Evolutionary conservation across 495 filamentous ascomycete genomes (phyloP).

Genomic region (Daldinia grandis): DNA sequence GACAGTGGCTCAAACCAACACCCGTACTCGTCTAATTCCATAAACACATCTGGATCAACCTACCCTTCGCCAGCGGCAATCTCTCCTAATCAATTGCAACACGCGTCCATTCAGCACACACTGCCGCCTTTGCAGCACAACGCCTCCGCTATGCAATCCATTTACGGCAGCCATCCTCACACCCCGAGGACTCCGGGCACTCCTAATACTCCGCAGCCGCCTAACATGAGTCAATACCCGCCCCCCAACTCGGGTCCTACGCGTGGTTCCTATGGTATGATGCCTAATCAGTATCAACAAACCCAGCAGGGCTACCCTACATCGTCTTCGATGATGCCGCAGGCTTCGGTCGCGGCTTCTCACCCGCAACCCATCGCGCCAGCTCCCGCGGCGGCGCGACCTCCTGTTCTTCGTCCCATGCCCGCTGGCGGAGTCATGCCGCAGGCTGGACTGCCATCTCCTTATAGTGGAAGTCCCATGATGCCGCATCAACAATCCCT

Average conservation of each 20-base stretch:
- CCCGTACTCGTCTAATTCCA: slow-evolving; percentile 46
- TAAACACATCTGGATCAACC: slow-evolving; percentile 47
- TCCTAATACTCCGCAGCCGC: slow-evolving; percentile 68
- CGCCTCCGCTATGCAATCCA: slow-evolving; percentile 66
- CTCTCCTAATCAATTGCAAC: slow-evolving; percentile 68
- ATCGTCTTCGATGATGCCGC: slow-evolving; percentile 70
- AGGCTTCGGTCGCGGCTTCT: slow-evolving; percentile 69
- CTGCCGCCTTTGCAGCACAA: slow-evolving; percentile 74
- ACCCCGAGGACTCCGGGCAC: slow-evolving; percentile 69
- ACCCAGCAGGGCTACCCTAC: slow-evolving; percentile 66
- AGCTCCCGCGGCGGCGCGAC: slow-evolving; percentile 68
- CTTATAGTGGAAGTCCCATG: slow-evolving; percentile 58
- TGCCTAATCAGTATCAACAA: slow-evolving; percentile 62
- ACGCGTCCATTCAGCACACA: slow-evolving; percentile 69
- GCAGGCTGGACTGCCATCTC: slow-evolving; percentile 58
- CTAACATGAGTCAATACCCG: slow-evolving; percentile 68
- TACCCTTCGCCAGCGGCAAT: slow-evolving; percentile 62
- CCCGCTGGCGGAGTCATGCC: slow-evolving; percentile 67
- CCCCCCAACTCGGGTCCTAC: slow-evolving; percentile 64
- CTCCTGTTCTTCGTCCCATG: slow-evolving; percentile 66
- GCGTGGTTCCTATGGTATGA: slow-evolving; percentile 59
- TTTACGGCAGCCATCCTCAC: slow-evolving; percentile 69
- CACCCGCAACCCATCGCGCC: slow-evolving; percentile 78
- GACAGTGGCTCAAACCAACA: slow-evolving; percentile 46
- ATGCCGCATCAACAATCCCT: slow-evolving; percentile 52